Evolutionary conservation across 306 rosid genomes (phyloP), one percentile per base, ranked within the genome.

Genomic region (Acmispon strigosus): DNA sequence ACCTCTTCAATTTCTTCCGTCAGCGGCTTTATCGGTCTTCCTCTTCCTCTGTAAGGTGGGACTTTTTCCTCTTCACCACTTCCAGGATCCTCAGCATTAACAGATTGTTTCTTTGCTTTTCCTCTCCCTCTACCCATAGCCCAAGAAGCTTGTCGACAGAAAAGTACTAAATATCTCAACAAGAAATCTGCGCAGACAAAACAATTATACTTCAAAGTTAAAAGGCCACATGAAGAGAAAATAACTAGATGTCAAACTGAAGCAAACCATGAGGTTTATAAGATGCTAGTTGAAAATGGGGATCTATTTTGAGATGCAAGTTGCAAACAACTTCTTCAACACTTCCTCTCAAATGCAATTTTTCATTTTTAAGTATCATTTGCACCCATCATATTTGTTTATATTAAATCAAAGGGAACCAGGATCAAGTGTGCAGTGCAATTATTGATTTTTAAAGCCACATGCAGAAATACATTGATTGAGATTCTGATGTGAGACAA

Each of bases 41-140:
- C 88, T 56, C 90, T 81, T 84, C 83, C 85, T 49, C 86, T 84
- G 65, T 29, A 68, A 61, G 83, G 75, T 39, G 84, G 88, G 51
- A 67, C 65, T 66, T 76, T 85, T 58, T 87, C 86, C 59, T 82
- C 96, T 65, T 86, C 89, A 3, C 78, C 83, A 43, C 84, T 87
- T 66, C 72, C 87, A 65, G 80, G 74, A 70, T 85, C 89, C 72
- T 90, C 78, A 37, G 78, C 76, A 44, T 62, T 74, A 70, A 59
- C 77, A 41, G 82, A 45, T 75, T 81, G 86, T 60, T 84, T 89
- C 89, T 87, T 90, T 66, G 86, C 92, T 60, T 87, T 87, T 66
- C 92, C 90, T 67, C 89, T 79, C 48, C 88, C 89, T 84, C 92
- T 85, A 59, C 86, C 96, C 90, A 90, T 89, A 10, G 64, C 48